A percentile compares a stretch with the other conserved stretches of the same genome.
Conservation (phyloP, 257 asterid genomes). For the Henckelia pumila region DNA sequence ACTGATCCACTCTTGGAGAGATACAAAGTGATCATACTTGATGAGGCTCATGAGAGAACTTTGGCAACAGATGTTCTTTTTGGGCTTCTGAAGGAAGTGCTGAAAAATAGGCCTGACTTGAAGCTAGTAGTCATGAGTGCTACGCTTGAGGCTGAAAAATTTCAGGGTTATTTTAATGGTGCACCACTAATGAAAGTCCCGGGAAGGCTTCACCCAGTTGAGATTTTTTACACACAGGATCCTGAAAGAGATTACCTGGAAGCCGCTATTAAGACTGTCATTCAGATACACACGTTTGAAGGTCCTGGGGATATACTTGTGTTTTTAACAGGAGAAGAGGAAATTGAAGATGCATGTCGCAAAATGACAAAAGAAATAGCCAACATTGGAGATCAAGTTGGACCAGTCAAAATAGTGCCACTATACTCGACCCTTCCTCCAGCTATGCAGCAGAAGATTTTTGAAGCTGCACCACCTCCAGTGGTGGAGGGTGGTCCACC, state of each 20-base stretch:
- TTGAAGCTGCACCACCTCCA: constrained; percentile 97
- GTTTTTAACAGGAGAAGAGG: constrained; percentile 97
- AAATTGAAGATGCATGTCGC: constrained; percentile 95
- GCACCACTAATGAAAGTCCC: constrained; percentile 99
- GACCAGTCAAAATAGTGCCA: constrained; percentile 85
- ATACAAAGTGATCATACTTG: constrained; percentile 92
- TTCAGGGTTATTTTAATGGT: constrained; percentile 77
- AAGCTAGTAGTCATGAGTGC: constrained; percentile 99
- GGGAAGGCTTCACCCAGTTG: constrained; percentile 96
- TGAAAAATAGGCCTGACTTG: constrained; percentile 77
- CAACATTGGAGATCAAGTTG: constrained; percentile 85
- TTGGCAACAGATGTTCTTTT: constrained; percentile 91
- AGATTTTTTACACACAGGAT: constrained; percentile 86
- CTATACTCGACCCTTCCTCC: constrained; percentile 96
- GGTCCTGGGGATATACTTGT: constrained; percentile 94
- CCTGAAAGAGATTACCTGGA: constrained; percentile 96
- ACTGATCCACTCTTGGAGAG: constrained; percentile 90
- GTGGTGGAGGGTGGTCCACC: constrained; percentile 80
- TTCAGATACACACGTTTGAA: constrained; percentile 84
- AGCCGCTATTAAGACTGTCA: constrained; percentile 92
- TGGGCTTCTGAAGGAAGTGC: constrained; percentile 92
- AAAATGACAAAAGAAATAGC: constrained; percentile 71
- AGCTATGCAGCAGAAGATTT: constrained; percentile 96
- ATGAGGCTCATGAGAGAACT: constrained; percentile 99
- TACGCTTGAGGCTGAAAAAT: constrained; percentile 96